Percentiles rank a stretch among this genome's conserved stretches.
Evolutionary conservation across 495 filamentous ascomycete genomes (phyloP).

Genomic region (Talaromyces ruber): DNA sequence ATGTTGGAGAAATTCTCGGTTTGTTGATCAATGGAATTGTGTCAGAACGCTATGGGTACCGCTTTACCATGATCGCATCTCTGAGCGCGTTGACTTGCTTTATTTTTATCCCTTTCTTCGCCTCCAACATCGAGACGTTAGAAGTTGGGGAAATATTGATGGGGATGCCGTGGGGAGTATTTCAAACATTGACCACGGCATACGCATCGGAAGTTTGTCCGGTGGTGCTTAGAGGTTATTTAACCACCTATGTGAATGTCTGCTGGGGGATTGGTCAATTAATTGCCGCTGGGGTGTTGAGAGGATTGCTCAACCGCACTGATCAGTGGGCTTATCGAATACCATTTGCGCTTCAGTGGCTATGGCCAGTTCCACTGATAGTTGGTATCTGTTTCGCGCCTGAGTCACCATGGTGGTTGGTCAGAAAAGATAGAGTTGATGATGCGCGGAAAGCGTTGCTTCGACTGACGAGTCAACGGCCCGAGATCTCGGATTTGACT

Average conservation of each 20-base stretch:
- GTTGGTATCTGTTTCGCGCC: slow-evolving; percentile 32
- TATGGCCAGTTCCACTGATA: slow-evolving; percentile 42
- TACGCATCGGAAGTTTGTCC: slow-evolving; percentile 46
- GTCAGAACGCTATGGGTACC: slow-evolving; percentile 33
- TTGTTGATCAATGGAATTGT: slow-evolving; percentile 36
- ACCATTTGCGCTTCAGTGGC: slow-evolving; percentile 48
- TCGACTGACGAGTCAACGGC: slow-evolving; percentile 23
- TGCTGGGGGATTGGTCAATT: slow-evolving; percentile 46
- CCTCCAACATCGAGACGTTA: slow-evolving; percentile 1
- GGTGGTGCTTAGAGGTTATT: slow-evolving; percentile 29
- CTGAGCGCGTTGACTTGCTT: slow-evolving; percentile 30
- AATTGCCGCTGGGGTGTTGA: slow-evolving; percentile 38
- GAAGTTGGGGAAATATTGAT: slow-evolving; percentile 7
- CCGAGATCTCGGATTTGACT: slow-evolving; percentile 19
- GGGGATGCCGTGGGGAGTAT: slow-evolving; percentile 30
- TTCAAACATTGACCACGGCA: slow-evolving; percentile 41
- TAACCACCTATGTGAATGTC: slow-evolving; percentile 40
- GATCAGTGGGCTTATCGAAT: slow-evolving; percentile 47
- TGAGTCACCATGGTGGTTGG: slow-evolving; percentile 40
- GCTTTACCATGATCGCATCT: slow-evolving; percentile 52
- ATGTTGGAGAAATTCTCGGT: slow-evolving; percentile 19
- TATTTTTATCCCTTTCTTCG: slow-evolving; percentile 18
- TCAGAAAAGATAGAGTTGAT: slow-evolving; percentile 21
- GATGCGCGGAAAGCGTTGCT: slow-evolving; percentile 39
- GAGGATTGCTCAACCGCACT: slow-evolving; percentile 19